Conservation (phyloP, 164 flowering plant genomes). For the Vitis rupestris region DNA sequence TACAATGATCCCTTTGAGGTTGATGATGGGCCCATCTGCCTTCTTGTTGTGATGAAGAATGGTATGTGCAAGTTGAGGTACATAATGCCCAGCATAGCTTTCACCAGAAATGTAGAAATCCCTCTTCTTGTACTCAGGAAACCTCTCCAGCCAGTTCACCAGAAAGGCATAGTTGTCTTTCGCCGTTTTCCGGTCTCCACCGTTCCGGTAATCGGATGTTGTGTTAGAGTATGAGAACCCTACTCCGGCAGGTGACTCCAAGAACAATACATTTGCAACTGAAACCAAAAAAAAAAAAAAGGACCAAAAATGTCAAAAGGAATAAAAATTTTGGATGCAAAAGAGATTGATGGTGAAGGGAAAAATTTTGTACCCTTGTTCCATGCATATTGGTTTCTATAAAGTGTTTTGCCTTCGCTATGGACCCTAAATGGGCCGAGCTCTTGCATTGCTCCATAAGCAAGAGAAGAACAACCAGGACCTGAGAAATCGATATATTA, state of each 20-base stretch:
- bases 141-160: slow-evolving; percentile 20
- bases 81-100: slow-evolving; percentile 23
- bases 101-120: slow-evolving; percentile 21
- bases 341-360: no score
- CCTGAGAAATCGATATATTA: background rate
- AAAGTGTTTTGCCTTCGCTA: background rate
- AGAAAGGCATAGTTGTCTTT: slow-evolving; percentile 10
- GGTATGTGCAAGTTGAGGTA: slow-evolving; percentile 6
- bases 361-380: slow-evolving; percentile 6
- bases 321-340: no score
- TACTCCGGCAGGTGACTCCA: slow-evolving; percentile 45
- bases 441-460: slow-evolving; percentile 10
- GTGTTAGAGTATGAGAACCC: slow-evolving; percentile 39
- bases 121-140: slow-evolving; percentile 10
- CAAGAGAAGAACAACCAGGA: slow-evolving; percentile 11
- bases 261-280: slow-evolving; percentile 40
- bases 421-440: slow-evolving; percentile 11
- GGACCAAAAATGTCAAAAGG: no score
- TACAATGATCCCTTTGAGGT: slow-evolving; percentile 10
- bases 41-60: slow-evolving; percentile 5
- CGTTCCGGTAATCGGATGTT: background rate
- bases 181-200: background rate
- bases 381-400: background rate
- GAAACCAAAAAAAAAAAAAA: background rate
- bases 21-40: background rate